Percentiles rank a stretch among this genome's conserved stretches.
Conservation (phyloP, 768 basidiomycete genomes). For the Scleroderma bovista region DNA sequence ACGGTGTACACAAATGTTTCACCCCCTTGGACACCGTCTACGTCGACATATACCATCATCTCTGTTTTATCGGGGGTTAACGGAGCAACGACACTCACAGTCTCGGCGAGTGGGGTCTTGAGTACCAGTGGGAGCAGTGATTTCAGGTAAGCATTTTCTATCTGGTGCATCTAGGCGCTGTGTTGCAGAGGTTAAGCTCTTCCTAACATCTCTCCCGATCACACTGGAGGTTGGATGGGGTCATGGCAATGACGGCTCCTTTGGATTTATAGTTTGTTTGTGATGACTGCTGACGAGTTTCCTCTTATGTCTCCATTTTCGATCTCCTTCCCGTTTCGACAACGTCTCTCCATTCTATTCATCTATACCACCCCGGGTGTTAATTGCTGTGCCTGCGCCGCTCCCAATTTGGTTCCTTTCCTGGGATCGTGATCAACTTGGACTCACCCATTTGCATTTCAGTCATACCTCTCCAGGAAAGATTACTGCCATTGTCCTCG, state of each 20-base stretch:
- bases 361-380: not conserved
- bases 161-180: not conserved
- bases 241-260: not conserved
- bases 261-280: not conserved
- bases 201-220: not conserved
- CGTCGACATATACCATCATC: slow-evolving; percentile 17
- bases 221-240: not conserved
- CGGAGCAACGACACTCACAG: slow-evolving; percentile 11
- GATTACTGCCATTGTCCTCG: slow-evolving; percentile 20
- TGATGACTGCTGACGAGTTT: not conserved
- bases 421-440: slow-evolving; percentile 1
- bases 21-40: not conserved
- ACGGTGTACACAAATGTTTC: slow-evolving; percentile 9
- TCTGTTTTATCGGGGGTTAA: slow-evolving; percentile 12
- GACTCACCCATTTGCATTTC: not conserved
- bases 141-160: slow-evolving; percentile 12
- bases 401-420: not conserved
- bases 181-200: not conserved
- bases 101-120: slow-evolving; percentile 17
- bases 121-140: slow-evolving; percentile 13
- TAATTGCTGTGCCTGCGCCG: not conserved
- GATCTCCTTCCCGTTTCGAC: not conserved
- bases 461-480: slow-evolving; percentile 16
- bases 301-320: not conserved
- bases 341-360: not conserved